phyloP scores from a whole-genome alignment of 1,284 basidiomycete species.

The Tilletia walkeri region DNA sequence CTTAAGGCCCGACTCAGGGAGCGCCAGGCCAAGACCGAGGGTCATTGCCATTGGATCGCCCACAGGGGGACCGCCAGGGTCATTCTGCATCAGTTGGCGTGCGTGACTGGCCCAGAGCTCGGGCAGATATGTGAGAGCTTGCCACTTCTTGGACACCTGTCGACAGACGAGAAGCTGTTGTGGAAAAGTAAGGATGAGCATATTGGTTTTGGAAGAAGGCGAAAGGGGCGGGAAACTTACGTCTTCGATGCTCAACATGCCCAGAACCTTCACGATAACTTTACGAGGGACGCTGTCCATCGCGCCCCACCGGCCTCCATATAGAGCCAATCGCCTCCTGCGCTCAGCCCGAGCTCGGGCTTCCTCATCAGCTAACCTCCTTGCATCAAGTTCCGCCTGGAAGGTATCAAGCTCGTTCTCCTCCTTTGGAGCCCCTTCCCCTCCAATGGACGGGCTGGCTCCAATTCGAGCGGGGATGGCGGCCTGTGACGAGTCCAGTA shows the following conservation, averaged over 20 bases:
- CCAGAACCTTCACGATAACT: constrained; percentile 68
- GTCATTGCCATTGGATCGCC: constrained; percentile 17
- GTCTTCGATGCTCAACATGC: constrained; percentile 67
- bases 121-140: constrained; percentile 68
- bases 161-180: constrained; percentile 28
- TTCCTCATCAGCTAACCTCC: constrained; percentile 40
- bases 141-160: constrained; percentile 75
- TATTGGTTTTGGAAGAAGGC: constrained; percentile 26
- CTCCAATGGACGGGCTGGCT: neutral
- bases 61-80: constrained; percentile 60
- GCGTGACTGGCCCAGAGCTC: constrained; percentile 76
- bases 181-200: constrained; percentile 58
- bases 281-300: constrained; percentile 70
- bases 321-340: constrained; percentile 61
- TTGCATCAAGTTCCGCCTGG: constrained; percentile 35
- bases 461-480: neutral
- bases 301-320: constrained; percentile 74
- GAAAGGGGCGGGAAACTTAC: constrained; percentile 55
- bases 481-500: neutral
- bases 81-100: constrained; percentile 69
- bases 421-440: constrained; percentile 5
- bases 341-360: constrained; percentile 62
- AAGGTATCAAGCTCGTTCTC: constrained; percentile 30
- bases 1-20: neutral
- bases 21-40: neutral